These are phyloP conservation scores for Apiosordaria backusii DNA, from an alignment of 495 filamentous ascomycete genomes.

Conservation along the genomic window DNA sequence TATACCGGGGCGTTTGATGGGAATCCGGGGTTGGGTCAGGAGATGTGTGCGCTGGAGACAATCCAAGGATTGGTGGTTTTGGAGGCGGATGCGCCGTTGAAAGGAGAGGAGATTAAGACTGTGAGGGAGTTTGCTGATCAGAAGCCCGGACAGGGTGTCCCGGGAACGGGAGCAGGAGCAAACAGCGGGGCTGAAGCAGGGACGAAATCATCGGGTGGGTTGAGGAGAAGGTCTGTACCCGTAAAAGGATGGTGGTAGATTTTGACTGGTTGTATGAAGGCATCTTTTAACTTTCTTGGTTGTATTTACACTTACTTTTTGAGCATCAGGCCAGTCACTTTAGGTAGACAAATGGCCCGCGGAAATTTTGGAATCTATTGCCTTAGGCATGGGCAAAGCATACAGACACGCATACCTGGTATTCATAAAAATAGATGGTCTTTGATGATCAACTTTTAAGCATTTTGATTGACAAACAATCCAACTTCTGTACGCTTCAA, in stretches of 20 bases:
- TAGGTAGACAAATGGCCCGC: not conserved
- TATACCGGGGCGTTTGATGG: conserved; percentile 59
- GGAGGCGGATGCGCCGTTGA: conserved; percentile 36
- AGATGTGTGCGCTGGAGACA: conserved; percentile 67
- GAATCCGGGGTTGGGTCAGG: conserved; percentile 59
- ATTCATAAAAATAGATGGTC: not conserved
- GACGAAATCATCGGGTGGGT: not conserved
- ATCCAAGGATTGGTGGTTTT: conserved; percentile 55
- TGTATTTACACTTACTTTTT: not conserved
- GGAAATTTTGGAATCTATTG: not conserved
- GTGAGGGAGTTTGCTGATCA: conserved; percentile 28
- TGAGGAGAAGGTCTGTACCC: not conserved
- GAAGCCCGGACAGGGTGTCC: conserved; percentile 8
- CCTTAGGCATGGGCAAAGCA: not conserved
- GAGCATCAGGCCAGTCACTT: conserved; percentile 3
- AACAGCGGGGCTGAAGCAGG: not conserved
- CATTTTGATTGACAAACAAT: not conserved
- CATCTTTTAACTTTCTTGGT: not conserved
- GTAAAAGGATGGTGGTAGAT: not conserved
- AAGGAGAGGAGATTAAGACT: conserved; percentile 41
- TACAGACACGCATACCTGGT: not conserved
- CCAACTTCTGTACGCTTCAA: too few relatives aligned
- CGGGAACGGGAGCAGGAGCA: not conserved
- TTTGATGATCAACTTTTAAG: not conserved
- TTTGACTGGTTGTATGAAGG: not conserved